These are phyloP conservation scores for Plasmodium gaboni DNA, from an alignment of 169 alveolate genomes.

Conservation along the genomic window DNA sequence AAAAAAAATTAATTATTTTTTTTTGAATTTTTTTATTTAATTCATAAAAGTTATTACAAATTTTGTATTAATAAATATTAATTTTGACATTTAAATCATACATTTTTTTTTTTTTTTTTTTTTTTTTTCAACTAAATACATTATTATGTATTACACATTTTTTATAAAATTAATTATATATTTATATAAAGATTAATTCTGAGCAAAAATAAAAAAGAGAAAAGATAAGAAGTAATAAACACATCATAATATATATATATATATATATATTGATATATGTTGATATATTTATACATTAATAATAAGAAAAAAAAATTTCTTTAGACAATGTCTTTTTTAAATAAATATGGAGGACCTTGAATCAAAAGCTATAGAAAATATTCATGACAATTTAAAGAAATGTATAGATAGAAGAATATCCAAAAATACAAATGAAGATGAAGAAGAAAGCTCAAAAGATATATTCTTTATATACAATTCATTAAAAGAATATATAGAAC, in stretches of 20 bases:
- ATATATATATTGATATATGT: background rate
- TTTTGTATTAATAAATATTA: too few relatives aligned
- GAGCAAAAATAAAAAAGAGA: background rate
- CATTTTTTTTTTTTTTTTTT: too few relatives aligned
- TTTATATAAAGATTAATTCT: background rate
- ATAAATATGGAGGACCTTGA: slow-evolving; percentile 54
- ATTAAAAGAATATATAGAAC: slow-evolving; percentile 33
- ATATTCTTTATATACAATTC: slow-evolving; percentile 40
- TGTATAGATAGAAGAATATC: slow-evolving; percentile 3
- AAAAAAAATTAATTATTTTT: too few relatives aligned
- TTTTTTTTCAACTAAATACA: too few relatives aligned
- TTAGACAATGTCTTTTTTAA: background rate
- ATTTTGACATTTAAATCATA: too few relatives aligned
- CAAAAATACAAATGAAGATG: background rate
- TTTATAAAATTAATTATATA: too few relatives aligned
- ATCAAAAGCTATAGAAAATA: slow-evolving; percentile 35
- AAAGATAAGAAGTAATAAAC: background rate
- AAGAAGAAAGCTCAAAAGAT: slow-evolving; percentile 15
- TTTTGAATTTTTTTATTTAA: too few relatives aligned
- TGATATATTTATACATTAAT: background rate
- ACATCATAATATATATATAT: background rate
- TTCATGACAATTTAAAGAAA: slow-evolving; percentile 50
- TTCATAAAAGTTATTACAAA: too few relatives aligned
- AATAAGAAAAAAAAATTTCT: background rate
- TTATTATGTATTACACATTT: too few relatives aligned